Evolutionary conservation across 2,329 filamentous ascomycete species (phyloP).

Genomic region (Alternaria sp.): DNA sequence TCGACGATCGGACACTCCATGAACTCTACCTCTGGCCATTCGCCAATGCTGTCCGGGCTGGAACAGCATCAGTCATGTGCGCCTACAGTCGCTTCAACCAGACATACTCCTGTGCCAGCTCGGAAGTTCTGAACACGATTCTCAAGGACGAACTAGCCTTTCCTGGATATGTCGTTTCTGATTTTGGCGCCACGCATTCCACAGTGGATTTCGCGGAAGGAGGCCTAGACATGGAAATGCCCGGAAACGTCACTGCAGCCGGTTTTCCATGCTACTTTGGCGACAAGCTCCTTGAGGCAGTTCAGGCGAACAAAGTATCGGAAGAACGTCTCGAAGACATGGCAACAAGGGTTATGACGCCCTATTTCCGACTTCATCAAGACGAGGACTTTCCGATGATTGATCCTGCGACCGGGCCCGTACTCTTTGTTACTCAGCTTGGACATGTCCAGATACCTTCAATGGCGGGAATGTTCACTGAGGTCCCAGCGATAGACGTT

Average conservation of each 20-base stretch:
- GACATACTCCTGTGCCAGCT: conserved; percentile 38
- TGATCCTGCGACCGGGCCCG: conserved; percentile 32
- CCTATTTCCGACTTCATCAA: conserved; percentile 53
- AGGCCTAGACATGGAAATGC: conserved; percentile 58
- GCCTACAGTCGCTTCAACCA: conserved; percentile 37
- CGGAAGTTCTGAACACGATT: conserved; percentile 55
- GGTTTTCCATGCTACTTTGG: conserved; percentile 42
- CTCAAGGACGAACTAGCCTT: conserved; percentile 61
- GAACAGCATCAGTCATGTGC: conserved; percentile 66
- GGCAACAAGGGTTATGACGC: conserved; percentile 53
- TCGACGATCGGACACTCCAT: conserved; percentile 60
- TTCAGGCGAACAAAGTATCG: conserved; percentile 45
- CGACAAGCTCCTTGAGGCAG: conserved; percentile 45
- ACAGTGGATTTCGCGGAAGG: conserved; percentile 53
- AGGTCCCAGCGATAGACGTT: conserved; percentile 44
- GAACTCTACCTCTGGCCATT: conserved; percentile 64
- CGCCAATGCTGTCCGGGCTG: conserved; percentile 64
- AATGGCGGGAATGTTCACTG: not conserved
- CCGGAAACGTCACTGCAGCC: conserved; percentile 31
- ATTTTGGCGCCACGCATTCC: conserved; percentile 54
- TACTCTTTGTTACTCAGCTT: conserved; percentile 43
- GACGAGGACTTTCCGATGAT: conserved; percentile 45
- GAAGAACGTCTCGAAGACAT: conserved; percentile 54
- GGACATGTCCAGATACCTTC: not conserved
- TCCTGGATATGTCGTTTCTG: conserved; percentile 50